phyloP scores from a whole-genome alignment of 306 rosid species.

The Astragalus glycyphyllos region DNA sequence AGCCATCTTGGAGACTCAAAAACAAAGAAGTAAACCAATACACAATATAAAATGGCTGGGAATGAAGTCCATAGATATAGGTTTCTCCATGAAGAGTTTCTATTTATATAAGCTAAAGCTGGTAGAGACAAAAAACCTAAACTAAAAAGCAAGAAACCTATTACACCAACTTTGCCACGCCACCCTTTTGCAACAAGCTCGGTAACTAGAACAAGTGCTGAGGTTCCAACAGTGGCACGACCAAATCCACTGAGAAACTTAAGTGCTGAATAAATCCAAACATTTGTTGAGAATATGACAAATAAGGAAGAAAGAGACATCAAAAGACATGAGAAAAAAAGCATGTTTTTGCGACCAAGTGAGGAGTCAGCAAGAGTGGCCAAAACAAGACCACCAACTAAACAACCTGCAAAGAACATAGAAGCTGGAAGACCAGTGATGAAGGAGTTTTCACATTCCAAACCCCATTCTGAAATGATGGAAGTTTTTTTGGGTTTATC shows the following conservation, averaged over 20 bases:
- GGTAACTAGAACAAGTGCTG: constrained; percentile 4
- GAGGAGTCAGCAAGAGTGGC: constrained; percentile 24
- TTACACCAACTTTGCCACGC: neutral
- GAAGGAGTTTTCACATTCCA: constrained; percentile 1
- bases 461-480: constrained; percentile 20
- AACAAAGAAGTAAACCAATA: neutral
- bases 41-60: constrained; percentile 8
- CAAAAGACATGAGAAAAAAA: neutral
- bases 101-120: constrained; percentile 16
- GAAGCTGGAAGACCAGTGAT: constrained; percentile 14
- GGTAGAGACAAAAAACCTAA: neutral
- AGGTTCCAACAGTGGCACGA: constrained; percentile 8
- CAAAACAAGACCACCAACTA: constrained; percentile 24
- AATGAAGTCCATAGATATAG: constrained; percentile 14
- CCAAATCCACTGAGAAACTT: constrained; percentile 21
- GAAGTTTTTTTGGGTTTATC: constrained; percentile 5
- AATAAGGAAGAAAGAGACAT: constrained; percentile 24
- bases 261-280: constrained; percentile 21
- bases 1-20: constrained; percentile 34
- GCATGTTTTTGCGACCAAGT: constrained; percentile 23
- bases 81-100: constrained; percentile 18
- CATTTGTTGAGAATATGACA: constrained; percentile 2
- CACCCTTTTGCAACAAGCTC: constrained; percentile 16
- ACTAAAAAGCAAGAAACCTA: constrained; percentile 3
- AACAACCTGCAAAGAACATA: constrained; percentile 9